Evolutionary conservation across 306 rosid genomes (phyloP).

Genomic region (Malus sylvestris): DNA sequence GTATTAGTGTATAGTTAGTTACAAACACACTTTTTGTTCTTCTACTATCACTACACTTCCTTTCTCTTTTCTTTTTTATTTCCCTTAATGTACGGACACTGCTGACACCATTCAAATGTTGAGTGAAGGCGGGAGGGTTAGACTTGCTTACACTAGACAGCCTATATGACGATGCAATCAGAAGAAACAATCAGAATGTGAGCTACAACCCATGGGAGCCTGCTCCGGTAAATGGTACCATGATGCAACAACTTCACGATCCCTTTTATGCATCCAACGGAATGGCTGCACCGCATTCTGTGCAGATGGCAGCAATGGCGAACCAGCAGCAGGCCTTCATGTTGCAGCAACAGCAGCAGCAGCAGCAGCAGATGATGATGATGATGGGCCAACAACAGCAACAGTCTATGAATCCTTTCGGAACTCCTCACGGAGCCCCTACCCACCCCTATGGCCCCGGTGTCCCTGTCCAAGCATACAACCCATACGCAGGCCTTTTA

Average conservation of each 20-base stretch:
- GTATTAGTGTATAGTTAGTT: too few species aligned
- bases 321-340: conserved; percentile 87
- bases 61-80: background rate
- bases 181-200: conserved; percentile 76
- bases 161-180: conserved; percentile 85
- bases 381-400: conserved; percentile 67
- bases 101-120: background rate
- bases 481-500: conserved; percentile 78
- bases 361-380: conserved; percentile 63
- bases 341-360: conserved; percentile 74
- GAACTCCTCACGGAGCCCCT: conserved; percentile 65
- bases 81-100: background rate
- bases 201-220: conserved; percentile 98
- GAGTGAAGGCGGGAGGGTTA: conserved; percentile 81
- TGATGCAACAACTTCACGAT: conserved; percentile 68
- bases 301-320: conserved; percentile 88
- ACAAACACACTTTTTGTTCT: background rate
- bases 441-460: conserved; percentile 70
- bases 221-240: conserved; percentile 40
- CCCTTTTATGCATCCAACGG: conserved; percentile 67
- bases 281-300: conserved; percentile 74
- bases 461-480: conserved; percentile 84
- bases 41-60: background rate
- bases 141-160: conserved; percentile 95
- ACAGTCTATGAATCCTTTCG: conserved; percentile 63